Base-by-base conservation (phyloP, 257 asterid species). In the Thymus mandschuricus region DNA sequence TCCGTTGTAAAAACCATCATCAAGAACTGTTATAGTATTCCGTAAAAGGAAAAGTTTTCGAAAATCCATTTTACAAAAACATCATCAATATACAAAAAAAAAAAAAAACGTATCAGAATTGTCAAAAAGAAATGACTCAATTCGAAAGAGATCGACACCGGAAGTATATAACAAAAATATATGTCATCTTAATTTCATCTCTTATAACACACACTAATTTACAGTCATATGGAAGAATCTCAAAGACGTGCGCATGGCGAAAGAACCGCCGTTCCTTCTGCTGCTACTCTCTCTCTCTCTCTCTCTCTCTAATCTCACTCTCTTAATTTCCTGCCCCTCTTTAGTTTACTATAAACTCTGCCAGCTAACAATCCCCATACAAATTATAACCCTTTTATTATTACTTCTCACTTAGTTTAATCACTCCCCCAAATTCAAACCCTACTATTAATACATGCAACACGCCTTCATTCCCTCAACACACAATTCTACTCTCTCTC, bases 221-320 rank as follows among this genome's bases (percentile, higher is more conserved):
- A 38, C 41, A 4, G 40, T 38, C 41, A 4, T 10, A 61, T 60
- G 82, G 92, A 86, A 87, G 95, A 87, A 87, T 89, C 89, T 84
- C 38, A 70, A 0, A 56, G 91, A 88, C 94, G 98, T 92, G 88
- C 76, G 88, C 86, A 81, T 83, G 80, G 83, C 96, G 93, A 73
- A 59, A 78, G 78, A 84, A 78, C 60, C 92, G 96, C 82, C 94
- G 96, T 66, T 15, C 76, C 76, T 87, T 80, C 56, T 79, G 96
- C 97, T 81, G 84, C 77, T 44, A 11, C 28, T 15, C 51, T 78
- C 79, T 4, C 31, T 50, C 46, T 48, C 54, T 48, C 54, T 48
- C 5, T 3, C 1, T 1, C 15, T 6, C 15, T 62, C 59, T 50
- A 50, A 69, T 68, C 80, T 5, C 43, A 43, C 48, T 15, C 33